Conservation (phyloP, 129 eudicot species). For the Silybum marianum region DNA sequence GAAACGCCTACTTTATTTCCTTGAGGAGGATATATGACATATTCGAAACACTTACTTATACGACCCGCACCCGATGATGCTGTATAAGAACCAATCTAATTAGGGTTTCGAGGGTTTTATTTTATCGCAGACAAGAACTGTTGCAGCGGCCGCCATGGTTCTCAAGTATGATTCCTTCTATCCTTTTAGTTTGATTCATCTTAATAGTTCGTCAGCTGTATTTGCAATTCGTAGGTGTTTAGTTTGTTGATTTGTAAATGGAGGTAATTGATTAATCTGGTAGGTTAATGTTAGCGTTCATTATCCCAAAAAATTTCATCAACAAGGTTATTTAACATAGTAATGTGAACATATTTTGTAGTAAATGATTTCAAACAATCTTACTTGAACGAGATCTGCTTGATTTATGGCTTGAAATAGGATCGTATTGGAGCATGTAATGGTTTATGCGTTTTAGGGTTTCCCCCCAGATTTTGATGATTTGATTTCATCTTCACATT, state of each 20-base stretch:
- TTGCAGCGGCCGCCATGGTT: slow-evolving; percentile 1
- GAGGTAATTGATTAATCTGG: neutral
- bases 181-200: neutral
- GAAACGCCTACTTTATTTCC: slow-evolving; percentile 1
- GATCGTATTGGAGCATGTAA: neutral
- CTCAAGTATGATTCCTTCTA: neutral
- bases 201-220: neutral
- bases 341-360: neutral
- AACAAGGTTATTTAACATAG: neutral
- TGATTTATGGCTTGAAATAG: neutral
- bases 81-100: slow-evolving; percentile 18
- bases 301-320: neutral
- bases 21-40: neutral
- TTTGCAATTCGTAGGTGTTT: neutral
- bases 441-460: neutral
- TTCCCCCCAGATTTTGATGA: neutral
- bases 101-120: slow-evolving; percentile 7
- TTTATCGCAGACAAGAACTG: neutral
- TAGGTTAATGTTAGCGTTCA: neutral
- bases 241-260: neutral
- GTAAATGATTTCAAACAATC: neutral
- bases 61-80: neutral
- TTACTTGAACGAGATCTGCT: neutral
- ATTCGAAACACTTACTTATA: slow-evolving; percentile 7
- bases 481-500: neutral